These are phyloP conservation scores for Nannizzia gypsea DNA, from an alignment of 2,329 filamentous ascomycete genomes.

Conservation along the genomic window DNA sequence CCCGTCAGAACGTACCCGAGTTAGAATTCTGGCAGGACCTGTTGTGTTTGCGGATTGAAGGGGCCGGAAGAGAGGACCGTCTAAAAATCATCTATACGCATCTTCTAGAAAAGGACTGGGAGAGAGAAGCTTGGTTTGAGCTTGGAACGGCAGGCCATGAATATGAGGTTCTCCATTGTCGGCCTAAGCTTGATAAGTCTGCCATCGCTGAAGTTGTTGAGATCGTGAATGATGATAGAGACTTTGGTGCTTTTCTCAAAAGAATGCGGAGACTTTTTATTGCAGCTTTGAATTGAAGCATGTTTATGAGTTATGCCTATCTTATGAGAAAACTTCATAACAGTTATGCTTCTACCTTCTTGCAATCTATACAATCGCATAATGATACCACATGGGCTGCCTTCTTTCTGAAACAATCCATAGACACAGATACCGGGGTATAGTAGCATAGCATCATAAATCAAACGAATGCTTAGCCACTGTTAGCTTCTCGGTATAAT, in stretches of 20 bases:
- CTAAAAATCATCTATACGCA: conserved; percentile 85
- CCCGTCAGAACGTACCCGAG: conserved; percentile 81
- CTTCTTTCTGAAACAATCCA: background rate
- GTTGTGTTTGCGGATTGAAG: conserved; percentile 78
- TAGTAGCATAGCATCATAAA: background rate
- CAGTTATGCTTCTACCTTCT: background rate
- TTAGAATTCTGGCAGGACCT: conserved; percentile 93
- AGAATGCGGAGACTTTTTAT: conserved; percentile 51
- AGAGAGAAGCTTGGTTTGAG: conserved; percentile 87
- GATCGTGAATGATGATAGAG: conserved; percentile 47
- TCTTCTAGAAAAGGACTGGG: conserved; percentile 76
- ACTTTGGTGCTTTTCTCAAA: conserved; percentile 50
- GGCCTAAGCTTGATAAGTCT: conserved; percentile 51
- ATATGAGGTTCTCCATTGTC: conserved; percentile 70
- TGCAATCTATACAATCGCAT: background rate
- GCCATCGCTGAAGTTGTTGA: conserved; percentile 46
- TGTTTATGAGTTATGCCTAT: background rate
- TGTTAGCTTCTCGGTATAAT: conserved; percentile 77
- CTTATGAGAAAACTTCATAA: background rate
- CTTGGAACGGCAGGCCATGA: conserved; percentile 68
- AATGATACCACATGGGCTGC: background rate
- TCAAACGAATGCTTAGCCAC: conserved; percentile 34
- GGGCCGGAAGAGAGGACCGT: conserved; percentile 68
- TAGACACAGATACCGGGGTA: too few relatives aligned
- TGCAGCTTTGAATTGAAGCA: conserved; percentile 39